phyloP scores from a whole-genome alignment of 345 rosid species.

The Salix viminalis region DNA sequence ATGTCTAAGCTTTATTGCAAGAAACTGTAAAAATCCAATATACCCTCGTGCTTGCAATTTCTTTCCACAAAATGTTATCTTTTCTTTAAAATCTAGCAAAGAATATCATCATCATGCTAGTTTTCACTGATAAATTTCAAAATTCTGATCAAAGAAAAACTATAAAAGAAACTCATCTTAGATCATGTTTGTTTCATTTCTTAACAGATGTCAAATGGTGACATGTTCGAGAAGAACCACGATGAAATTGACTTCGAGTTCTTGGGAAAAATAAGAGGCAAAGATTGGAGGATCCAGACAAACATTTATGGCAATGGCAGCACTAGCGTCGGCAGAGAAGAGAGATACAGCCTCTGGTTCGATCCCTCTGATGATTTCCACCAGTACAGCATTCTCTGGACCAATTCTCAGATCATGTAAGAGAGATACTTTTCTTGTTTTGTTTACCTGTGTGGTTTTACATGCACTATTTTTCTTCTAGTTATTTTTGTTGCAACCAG shows the following conservation, averaged over 20 bases:
- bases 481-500: background rate
- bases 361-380: constrained; percentile 95
- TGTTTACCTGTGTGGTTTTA: background rate
- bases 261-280: constrained; percentile 95
- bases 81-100: background rate
- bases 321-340: constrained; percentile 84
- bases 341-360: constrained; percentile 93
- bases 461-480: background rate
- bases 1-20: background rate
- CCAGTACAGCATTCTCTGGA: constrained; percentile 90
- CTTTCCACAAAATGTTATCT: background rate
- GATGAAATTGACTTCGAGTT: constrained; percentile 99
- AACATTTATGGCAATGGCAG: constrained; percentile 95
- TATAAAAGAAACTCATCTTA: background rate
- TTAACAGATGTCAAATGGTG: constrained; percentile 92
- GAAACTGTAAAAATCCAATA: background rate
- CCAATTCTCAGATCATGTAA: constrained; percentile 84
- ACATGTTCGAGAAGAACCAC: constrained; percentile 83
- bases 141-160: background rate
- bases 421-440: constrained; percentile 9
- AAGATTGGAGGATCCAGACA: constrained; percentile 98
- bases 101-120: background rate
- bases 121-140: background rate
- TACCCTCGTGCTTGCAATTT: background rate
- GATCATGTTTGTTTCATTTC: background rate